Evolutionary conservation across 768 basidiomycete species (phyloP).

Genomic region (Hirschioporus abietinus): DNA sequence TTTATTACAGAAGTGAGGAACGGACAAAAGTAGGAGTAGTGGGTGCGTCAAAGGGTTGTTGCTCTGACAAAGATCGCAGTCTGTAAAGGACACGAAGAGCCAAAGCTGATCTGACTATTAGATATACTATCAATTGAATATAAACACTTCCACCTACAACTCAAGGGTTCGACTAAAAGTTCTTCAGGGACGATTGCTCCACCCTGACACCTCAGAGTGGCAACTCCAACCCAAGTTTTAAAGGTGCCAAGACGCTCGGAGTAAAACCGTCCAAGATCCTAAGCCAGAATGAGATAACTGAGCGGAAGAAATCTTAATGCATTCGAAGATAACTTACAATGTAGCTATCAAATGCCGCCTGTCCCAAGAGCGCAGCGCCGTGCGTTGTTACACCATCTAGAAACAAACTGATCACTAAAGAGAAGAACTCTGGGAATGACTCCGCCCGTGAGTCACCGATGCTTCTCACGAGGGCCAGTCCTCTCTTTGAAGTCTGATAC

Average conservation of each 20-base stretch:
- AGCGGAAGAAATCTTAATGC: slow-evolving; percentile 4
- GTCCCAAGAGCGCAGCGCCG: slow-evolving; percentile 57
- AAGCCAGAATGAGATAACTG: slow-evolving; percentile 5
- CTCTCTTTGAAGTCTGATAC: slow-evolving; percentile 54
- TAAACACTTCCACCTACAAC: slow-evolving; percentile 34
- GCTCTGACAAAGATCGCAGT: slow-evolving; percentile 74
- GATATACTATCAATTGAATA: background rate
- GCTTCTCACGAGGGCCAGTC: slow-evolving; percentile 62
- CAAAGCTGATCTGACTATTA: slow-evolving; percentile 43
- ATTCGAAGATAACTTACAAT: slow-evolving; percentile 43
- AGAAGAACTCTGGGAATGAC: slow-evolving; percentile 52
- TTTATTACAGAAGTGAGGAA: slow-evolving; percentile 64
- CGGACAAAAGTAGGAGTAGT: slow-evolving; percentile 83
- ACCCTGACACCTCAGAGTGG: slow-evolving; percentile 71
- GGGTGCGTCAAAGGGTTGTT: slow-evolving; percentile 75
- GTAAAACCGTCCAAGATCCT: slow-evolving; percentile 68
- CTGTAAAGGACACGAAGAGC: slow-evolving; percentile 83
- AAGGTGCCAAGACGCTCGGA: slow-evolving; percentile 70
- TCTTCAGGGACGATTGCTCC: slow-evolving; percentile 66
- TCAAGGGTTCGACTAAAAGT: slow-evolving; percentile 64
- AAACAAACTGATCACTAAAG: slow-evolving; percentile 52
- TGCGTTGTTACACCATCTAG: slow-evolving; percentile 58
- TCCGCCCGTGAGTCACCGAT: slow-evolving; percentile 47
- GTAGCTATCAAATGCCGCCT: slow-evolving; percentile 67
- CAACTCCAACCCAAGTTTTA: slow-evolving; percentile 72